Evolutionary conservation across 805 yeast species (phyloP), one percentile per base, ranked within the genome.

Genomic region (Candida nanaspora): DNA sequence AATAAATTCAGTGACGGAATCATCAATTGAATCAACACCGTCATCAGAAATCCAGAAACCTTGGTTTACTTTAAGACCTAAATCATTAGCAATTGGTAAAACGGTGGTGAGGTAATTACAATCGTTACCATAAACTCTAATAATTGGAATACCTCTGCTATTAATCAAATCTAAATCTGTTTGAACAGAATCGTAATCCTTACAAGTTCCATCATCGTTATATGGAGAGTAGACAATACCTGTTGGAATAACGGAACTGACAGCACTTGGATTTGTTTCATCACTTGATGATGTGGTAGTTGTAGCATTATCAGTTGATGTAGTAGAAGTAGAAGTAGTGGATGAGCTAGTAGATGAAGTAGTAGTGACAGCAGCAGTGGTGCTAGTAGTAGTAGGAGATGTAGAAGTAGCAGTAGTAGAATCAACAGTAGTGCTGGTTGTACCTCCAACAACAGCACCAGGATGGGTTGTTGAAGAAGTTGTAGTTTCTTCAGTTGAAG

Each of bases 71-170:
- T 65, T 76, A 39, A 89, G 59, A 4, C 95, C 95, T 40, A 82
- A 62, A 13, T 59, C 38, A 20, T 55, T 52, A 49, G 82, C 74
- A 31, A 70, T 71, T 37, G 93, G 86, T 51, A 78, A 70, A 30
- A 87, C 78, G 3, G 82, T 78, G 25, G 70, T 55, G 37, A 85
- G 62, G 21, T 83, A 75, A 57, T 75, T 70, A 67, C 97, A 89
- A 61, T 89, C 97, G 43, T 86, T 82, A 51, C 95, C 95, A 57
- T 89, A 89, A 40, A 86, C 59, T 67, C 97, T 78, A 40, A 89
- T 65, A 39, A 73, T 72, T 31, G 63, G 56, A 51, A 88, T 80
- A 41, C 87, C 85, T 55, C 76, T 78, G 41, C 72, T 57, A 21
- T 62, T 55, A 51, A 89, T 84, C 44, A 64, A 52, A 25, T 65